Evolutionary conservation across 345 rosid species (phyloP), one percentile per base, ranked within the genome.

Genomic region (Citrus reticulata): DNA sequence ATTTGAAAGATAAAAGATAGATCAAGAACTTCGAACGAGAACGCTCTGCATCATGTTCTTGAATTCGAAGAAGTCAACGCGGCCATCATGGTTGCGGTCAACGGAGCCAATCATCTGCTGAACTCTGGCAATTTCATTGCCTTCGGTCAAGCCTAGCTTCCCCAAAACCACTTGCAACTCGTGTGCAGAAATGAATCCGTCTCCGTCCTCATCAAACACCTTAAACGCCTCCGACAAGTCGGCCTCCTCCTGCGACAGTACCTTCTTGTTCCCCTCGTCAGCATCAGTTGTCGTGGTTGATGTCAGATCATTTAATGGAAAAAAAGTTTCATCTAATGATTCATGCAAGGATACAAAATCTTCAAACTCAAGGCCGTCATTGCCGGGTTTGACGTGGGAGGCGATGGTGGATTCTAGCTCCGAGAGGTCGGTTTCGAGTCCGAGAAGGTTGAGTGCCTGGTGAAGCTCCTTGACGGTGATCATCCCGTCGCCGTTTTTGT

Each of bases 201-300:
- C 99, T 0, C 99, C 97, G 22, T 93, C 92, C 84, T 87, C 97
- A 27, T 95, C 99, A 54, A 93, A 92, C 68, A 95, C 99, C 88
- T 95, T 95, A 81, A 95, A 95, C 40, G 99, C 97, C 86, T 93
- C 99, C 17, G 89, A 70, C 54, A 95, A 83, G 76, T 95, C 99
- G 1, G 92, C 75, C 32, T 95, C 99, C 61, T 91, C 95, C 81
- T 81, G 87, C 19, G 74, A 49, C 22, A 58, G 58, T 30, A 42
- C 74, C 10, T 64, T 14, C 0, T 64, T 57, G 6, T 6, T 51
- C 4, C 13, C 27, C 14, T 35, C 58, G 4, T 64, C 69, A 19
- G 22, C 24, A 37, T 19, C n/a, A 5, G 46, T 66, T 0, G 24
- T 58, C 54, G n/a, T 79, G 7, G 37, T 35, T 5, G 37, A 42